Evolutionary conservation across 2,329 filamentous ascomycete species (phyloP), one percentile per base, ranked within the genome.

Genomic region (Berkeleyomyces basicola): DNA sequence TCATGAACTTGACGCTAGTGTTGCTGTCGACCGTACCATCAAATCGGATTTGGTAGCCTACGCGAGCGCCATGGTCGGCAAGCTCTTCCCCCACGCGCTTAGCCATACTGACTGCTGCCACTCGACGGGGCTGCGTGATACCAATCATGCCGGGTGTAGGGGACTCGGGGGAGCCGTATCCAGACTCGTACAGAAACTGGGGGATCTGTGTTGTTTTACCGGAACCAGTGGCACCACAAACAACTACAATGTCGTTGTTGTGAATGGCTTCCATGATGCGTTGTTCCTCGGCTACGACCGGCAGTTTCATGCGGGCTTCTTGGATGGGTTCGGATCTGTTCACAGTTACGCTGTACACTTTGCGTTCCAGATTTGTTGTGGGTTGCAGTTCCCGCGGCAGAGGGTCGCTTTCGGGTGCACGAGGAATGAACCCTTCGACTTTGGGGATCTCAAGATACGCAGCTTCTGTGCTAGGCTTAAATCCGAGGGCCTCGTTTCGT

Each of bases 1-100:
- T 99, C 91, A 99, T 96, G 75, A 97, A 99, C 72, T 99, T 99
- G 72, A 99, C 83, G 4, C 89, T 87, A 0, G 93, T 99, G 61
- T 90, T 86, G 37, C 84, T 78, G 58, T 84, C 83, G 1, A 87
- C 84, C 0, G 85, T 92, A 59, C 87, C 90, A 70, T 99, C 93
- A 67, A 97, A 99, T 33, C 95, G 87, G 68, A 99, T 96, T 71
- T 91, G 93, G 71, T 97, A 95, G 3, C 88, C 89, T 5, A 99
- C 91, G 58, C 82, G 81, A 36, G 85, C 78, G n/a, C 84, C 84
- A 68, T 86, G 83, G 57, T 87, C 79, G 1, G 90, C 90, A 49
- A 99, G 74, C 71, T 99, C 93, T 66, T 91, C 84, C 0, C 81
- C 84, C 31, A 99, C 92, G 71, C 93, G 87, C 71, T 90, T 91